phyloP scores from a whole-genome alignment of 441 rosid genomes.

The Mallotus repandus region DNA sequence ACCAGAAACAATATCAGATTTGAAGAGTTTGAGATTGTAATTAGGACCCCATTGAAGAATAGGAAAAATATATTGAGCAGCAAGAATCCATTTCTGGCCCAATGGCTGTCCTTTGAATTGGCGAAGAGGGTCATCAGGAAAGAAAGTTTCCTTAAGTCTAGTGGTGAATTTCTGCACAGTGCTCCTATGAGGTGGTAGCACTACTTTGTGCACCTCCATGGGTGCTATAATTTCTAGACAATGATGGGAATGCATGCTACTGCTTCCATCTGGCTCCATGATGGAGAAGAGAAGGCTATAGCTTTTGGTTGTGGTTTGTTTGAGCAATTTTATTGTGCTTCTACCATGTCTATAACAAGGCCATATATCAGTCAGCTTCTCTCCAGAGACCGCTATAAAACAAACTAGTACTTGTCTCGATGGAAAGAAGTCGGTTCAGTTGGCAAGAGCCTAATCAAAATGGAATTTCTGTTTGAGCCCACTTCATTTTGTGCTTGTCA shows the following conservation, averaged over 20 bases:
- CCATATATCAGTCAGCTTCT: constrained; percentile 13
- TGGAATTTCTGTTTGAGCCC: background rate
- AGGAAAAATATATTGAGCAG: constrained; percentile 71
- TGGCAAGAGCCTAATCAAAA: background rate
- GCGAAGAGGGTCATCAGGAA: constrained; percentile 92
- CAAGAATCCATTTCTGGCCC: constrained; percentile 52
- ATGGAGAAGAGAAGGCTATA: background rate
- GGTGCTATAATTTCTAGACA: constrained; percentile 36
- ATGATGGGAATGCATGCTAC: constrained; percentile 12
- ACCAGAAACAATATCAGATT: constrained; percentile 82
- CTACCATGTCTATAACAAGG: background rate
- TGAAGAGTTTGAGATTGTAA: constrained; percentile 63
- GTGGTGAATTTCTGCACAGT: constrained; percentile 48
- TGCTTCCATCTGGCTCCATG: constrained; percentile 31
- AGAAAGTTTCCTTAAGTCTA: constrained; percentile 77
- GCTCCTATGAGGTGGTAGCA: constrained; percentile 63
- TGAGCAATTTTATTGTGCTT: constrained; percentile 8
- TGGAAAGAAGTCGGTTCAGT: background rate
- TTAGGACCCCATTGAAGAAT: constrained; percentile 85
- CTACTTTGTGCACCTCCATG: constrained; percentile 70
- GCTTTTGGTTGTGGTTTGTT: background rate
- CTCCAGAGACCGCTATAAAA: constrained; percentile 32
- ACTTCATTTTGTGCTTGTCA: background rate
- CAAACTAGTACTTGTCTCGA: constrained; percentile 23
- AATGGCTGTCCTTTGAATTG: constrained; percentile 74